These are phyloP conservation scores for Naganishia vishniacii DNA, from an alignment of 768 basidiomycete species.

Conservation along the genomic window DNA sequence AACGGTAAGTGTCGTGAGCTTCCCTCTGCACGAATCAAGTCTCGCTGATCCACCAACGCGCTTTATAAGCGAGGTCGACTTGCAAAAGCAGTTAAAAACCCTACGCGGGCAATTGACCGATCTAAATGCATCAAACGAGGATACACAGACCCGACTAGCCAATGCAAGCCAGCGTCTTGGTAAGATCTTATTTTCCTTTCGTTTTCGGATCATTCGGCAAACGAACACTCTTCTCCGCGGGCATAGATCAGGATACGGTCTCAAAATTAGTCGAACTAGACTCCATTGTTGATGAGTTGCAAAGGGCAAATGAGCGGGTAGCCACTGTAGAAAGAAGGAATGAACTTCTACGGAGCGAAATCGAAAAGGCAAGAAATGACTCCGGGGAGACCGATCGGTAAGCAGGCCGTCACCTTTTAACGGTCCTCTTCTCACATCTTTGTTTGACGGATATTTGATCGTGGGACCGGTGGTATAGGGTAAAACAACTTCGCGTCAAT, in stretches of 20 bases:
- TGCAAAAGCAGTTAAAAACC: conserved; percentile 84
- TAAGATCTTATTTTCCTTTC: background rate
- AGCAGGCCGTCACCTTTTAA: conserved; percentile 16
- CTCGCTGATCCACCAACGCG: conserved; percentile 6
- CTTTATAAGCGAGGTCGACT: conserved; percentile 72
- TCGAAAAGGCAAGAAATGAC: conserved; percentile 79
- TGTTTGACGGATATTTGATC: too few species aligned
- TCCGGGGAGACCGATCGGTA: conserved; percentile 28
- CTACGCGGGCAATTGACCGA: conserved; percentile 84
- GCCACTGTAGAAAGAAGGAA: conserved; percentile 89
- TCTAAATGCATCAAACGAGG: conserved; percentile 82
- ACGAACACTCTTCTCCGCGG: too few species aligned
- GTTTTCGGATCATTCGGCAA: background rate
- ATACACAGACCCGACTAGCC: conserved; percentile 82
- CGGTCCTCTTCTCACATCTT: background rate
- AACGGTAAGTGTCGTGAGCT: conserved; percentile 58
- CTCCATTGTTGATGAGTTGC: conserved; percentile 88
- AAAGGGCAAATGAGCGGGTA: conserved; percentile 88
- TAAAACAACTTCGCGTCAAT: conserved; percentile 66
- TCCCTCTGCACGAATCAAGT: background rate
- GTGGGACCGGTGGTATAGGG: too few species aligned
- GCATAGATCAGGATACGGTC: conserved; percentile 84
- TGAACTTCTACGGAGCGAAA: conserved; percentile 91
- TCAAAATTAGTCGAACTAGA: conserved; percentile 88
- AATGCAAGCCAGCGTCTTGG: conserved; percentile 78